Evolutionary conservation across 345 rosid genomes (phyloP).

Genomic region (Rhodamnia rubescens): DNA sequence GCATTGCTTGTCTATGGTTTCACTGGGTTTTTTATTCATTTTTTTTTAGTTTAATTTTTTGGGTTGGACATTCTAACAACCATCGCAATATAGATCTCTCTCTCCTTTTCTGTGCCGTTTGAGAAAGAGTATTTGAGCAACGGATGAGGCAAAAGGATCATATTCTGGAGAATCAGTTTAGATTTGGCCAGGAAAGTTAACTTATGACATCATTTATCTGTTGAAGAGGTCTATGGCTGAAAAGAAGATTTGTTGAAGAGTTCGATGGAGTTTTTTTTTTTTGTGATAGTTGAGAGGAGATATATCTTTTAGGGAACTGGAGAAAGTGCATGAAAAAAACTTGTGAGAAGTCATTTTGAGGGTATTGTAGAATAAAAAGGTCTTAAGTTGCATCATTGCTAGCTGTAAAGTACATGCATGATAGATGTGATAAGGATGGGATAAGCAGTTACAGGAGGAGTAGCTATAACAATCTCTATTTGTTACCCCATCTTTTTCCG

Average conservation of each 20-base stretch:
- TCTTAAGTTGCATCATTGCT: neutral
- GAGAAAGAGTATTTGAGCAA: neutral
- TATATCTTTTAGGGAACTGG: neutral
- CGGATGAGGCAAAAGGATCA: neutral
- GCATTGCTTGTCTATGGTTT: neutral
- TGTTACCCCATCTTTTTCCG: neutral
- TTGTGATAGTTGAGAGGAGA: neutral
- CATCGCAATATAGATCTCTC: neutral
- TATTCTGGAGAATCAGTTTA: neutral
- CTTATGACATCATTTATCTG: neutral
- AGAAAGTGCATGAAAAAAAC: neutral
- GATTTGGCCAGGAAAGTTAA: neutral
- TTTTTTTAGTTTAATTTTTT: neutral
- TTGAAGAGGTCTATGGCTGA: neutral
- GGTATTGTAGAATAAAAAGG: neutral
- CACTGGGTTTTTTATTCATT: neutral
- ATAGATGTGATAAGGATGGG: neutral
- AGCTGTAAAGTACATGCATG: neutral
- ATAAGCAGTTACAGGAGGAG: neutral
- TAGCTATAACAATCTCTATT: neutral
- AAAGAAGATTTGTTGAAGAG: neutral
- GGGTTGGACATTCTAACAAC: neutral
- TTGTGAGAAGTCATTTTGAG: neutral
- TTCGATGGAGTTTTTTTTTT: neutral
- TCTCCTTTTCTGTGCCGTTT: neutral